Conservation (phyloP, 2,329 filamentous ascomycete species). For the Sporothrix dimorphospora region DNA sequence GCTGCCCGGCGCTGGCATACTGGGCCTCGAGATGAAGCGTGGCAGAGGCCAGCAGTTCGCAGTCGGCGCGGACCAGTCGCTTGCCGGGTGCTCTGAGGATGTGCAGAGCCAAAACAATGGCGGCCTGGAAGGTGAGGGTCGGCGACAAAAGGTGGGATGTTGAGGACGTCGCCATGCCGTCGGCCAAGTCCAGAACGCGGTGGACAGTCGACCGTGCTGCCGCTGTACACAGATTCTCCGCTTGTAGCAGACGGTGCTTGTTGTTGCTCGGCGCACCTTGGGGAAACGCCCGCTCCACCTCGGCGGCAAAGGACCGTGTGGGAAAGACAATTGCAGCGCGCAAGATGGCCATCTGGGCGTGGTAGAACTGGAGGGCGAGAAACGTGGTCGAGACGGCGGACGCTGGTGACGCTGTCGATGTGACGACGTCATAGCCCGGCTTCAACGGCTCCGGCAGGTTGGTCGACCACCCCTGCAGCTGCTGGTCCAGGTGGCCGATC, state of each 20-base stretch:
- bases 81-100: background rate
- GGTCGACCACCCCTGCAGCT: background rate
- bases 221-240: background rate
- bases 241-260: background rate
- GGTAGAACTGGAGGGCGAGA: background rate
- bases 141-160: background rate
- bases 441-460: background rate
- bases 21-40: background rate
- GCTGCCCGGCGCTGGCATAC: background rate
- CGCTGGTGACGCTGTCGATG: background rate
- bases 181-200: background rate
- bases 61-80: background rate
- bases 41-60: background rate
- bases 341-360: background rate
- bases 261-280: background rate
- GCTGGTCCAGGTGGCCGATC: background rate
- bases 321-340: constrained; percentile 2
- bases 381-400: background rate
- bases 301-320: background rate
- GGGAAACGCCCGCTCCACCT: background rate
- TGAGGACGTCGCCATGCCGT: background rate
- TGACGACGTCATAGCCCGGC: background rate
- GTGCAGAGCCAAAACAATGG: background rate
- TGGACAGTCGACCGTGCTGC: background rate
- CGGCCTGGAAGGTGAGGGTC: background rate